Conservation (phyloP, 73 alveolate species). For the Diophrys appendiculata region DNA sequence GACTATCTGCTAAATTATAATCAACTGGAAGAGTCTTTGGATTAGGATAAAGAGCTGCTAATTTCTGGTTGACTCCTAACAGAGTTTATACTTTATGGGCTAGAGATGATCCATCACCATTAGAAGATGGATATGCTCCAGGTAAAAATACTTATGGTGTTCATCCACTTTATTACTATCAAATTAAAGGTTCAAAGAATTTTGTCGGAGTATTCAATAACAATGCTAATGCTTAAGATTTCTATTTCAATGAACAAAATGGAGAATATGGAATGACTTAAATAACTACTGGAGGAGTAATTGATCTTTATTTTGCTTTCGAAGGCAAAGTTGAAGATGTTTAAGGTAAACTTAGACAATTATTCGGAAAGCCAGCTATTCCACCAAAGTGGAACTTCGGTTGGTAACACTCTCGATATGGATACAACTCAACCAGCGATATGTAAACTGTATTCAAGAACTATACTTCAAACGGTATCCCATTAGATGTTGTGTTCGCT, state of each 20-base stretch:
- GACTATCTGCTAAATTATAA: conserved; percentile 2
- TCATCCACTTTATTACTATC: conserved; percentile 63
- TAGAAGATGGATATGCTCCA: conserved; percentile 59
- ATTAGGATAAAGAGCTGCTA: conserved; percentile 62
- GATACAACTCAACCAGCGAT: conserved; percentile 73
- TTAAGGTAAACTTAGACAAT: conserved; percentile 39
- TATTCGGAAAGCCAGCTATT: conserved; percentile 74
- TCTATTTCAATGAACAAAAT: conserved; percentile 18
- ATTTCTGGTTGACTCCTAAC: conserved; percentile 28
- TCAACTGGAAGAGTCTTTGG: conserved; percentile 46
- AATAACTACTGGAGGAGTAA: conserved; percentile 75
- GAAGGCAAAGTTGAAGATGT: conserved; percentile 61
- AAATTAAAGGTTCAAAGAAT: conserved; percentile 23
- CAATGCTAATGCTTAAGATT: conserved; percentile 53
- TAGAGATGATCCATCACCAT: conserved; percentile 69
- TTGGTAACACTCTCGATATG: conserved; percentile 97
- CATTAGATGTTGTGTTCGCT: conserved; percentile 95
- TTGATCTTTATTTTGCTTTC: conserved; percentile 67
- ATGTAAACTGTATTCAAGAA: conserved; percentile 5
- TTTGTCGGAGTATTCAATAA: conserved; percentile 46
- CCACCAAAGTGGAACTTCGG: conserved; percentile 87
- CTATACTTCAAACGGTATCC: conserved; percentile 41
- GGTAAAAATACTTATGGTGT: conserved; percentile 63
- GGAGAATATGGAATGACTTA: conserved; percentile 11
- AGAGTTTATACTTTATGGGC: conserved; percentile 48